A percentile compares a stretch with the other conserved stretches of the same genome.
Evolutionary conservation across 768 basidiomycete species (phyloP).

Genomic region (Kwoniella botswanensis): DNA sequence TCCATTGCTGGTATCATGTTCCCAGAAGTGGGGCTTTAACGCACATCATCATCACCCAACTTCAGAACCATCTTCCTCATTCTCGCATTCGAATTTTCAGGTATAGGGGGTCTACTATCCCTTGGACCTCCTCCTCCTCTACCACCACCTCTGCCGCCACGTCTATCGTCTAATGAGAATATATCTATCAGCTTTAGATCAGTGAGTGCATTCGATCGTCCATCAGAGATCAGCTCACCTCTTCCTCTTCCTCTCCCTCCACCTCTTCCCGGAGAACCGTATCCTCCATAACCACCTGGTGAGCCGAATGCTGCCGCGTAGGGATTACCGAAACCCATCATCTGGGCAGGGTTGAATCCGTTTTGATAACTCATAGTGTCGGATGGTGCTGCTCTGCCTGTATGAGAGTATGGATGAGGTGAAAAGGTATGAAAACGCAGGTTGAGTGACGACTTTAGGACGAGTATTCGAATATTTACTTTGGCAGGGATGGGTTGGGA

Average conservation of each 20-base stretch:
- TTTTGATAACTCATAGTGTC: slow-evolving; percentile 34
- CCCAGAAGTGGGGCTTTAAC: slow-evolving; percentile 7
- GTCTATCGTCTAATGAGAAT: slow-evolving; percentile 20
- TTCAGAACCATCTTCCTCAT: slow-evolving; percentile 55
- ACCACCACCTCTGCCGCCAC: slow-evolving; percentile 33
- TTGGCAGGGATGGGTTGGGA: too few relatives aligned
- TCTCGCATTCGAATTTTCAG: slow-evolving; percentile 40
- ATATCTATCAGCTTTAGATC: not conserved
- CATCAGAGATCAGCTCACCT: slow-evolving; percentile 5
- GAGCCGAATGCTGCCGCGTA: slow-evolving; percentile 19
- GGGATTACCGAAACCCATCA: slow-evolving; percentile 23
- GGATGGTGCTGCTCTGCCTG: not conserved
- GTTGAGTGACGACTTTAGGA: not conserved
- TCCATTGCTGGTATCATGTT: not conserved
- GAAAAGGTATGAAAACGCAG: not conserved
- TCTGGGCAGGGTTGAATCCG: slow-evolving; percentile 20
- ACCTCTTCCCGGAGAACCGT: slow-evolving; percentile 26
- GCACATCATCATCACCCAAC: slow-evolving; percentile 55
- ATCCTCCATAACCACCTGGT: slow-evolving; percentile 27
- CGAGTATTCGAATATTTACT: not conserved
- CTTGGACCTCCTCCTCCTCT: slow-evolving; percentile 29
- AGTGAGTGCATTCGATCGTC: not conserved
- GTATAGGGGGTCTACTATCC: slow-evolving; percentile 28
- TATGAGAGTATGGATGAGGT: not conserved
- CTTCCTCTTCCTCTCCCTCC: slow-evolving; percentile 32